These are phyloP conservation scores for Sporopachydermia cereana DNA, from an alignment of 1,139 yeast genomes.

Conservation along the genomic window DNA sequence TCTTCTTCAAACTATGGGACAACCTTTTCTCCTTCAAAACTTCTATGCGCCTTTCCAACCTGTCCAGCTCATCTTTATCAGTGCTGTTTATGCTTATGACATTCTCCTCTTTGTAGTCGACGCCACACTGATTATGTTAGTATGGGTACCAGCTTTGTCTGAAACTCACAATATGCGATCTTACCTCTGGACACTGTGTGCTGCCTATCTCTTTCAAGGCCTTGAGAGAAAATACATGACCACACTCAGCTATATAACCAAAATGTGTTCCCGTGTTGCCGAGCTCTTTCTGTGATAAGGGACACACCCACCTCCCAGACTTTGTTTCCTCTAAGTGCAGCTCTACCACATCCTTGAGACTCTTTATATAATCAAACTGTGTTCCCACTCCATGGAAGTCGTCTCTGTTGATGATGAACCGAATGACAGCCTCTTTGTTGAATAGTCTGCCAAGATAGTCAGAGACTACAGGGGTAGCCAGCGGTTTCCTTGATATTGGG, in stretches of 20 bases:
- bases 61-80: constrained; percentile 17
- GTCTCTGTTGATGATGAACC: constrained; percentile 35
- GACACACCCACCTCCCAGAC: constrained; percentile 36
- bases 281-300: constrained; percentile 33
- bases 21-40: constrained; percentile 25
- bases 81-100: constrained; percentile 30
- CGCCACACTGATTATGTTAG: constrained; percentile 22
- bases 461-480: constrained; percentile 45
- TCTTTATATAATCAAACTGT: constrained; percentile 30
- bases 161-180: not conserved
- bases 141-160: not conserved
- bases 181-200: constrained; percentile 25
- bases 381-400: constrained; percentile 21
- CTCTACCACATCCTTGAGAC: constrained; percentile 40
- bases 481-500: constrained; percentile 27
- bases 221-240: constrained; percentile 38
- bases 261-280: constrained; percentile 26
- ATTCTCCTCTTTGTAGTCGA: constrained; percentile 21
- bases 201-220: constrained; percentile 24
- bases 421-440: constrained; percentile 55
- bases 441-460: constrained; percentile 64
- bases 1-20: constrained; percentile 37
- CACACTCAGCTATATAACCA: constrained; percentile 41
- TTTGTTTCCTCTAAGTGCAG: constrained; percentile 22
- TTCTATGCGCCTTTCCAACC: constrained; percentile 26